Base-by-base conservation (phyloP, 768 basidiomycete genomes). In the Tylopilus vinaceipallidus region DNA sequence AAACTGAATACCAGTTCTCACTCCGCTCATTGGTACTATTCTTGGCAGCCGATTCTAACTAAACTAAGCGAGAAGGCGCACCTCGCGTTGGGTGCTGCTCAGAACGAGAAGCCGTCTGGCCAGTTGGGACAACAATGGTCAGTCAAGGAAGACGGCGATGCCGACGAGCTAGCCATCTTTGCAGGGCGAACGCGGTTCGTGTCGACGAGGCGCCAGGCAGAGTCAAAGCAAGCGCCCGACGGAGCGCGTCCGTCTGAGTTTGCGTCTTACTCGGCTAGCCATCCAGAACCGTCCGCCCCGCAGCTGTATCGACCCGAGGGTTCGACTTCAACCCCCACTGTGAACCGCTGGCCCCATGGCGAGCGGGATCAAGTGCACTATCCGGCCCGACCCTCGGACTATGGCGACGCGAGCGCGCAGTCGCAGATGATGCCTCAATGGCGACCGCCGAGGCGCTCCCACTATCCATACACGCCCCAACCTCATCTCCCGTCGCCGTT, bases 31-130 rank as follows among this genome's bases (percentile, higher is more conserved):
- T 27, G 7, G 23, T 43, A n/a, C 42, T 37, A 42, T 16, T 46
- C n/a, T 23, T 40, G 40, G 12, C 49, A 63, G 87, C 78, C 79
- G 0, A 81, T 88, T 47, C 65, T 88, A 2, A 75, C 66, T 3
- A 81, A 73, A 48, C 70, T 88, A 17, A 75, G 74, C 12, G 85
- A 86, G 43, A 88, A 87, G 68, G 87, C 86, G 0, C 79, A 77
- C n/a, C 61, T 68, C 33, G 81, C 81, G 10, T 67, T 88, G 2
- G 67, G 73, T 9, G 54, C 70, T 1, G 77, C 74, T 10, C 64
- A 64, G 32, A 71, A 57, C 20, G 76, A 76, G 34, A 61, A 71
- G 7, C 45, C 62, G 0, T 56, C 65, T 9, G 39, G 59, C 1
- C 53, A 44, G 53, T 54, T 49, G 61, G 71, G 78, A 6, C 60